Percentiles rank a stretch among this genome's conserved stretches.
Evolutionary conservation across 1,284 basidiomycete species (phyloP).

Genomic region (Apiotrichum brassicae): DNA sequence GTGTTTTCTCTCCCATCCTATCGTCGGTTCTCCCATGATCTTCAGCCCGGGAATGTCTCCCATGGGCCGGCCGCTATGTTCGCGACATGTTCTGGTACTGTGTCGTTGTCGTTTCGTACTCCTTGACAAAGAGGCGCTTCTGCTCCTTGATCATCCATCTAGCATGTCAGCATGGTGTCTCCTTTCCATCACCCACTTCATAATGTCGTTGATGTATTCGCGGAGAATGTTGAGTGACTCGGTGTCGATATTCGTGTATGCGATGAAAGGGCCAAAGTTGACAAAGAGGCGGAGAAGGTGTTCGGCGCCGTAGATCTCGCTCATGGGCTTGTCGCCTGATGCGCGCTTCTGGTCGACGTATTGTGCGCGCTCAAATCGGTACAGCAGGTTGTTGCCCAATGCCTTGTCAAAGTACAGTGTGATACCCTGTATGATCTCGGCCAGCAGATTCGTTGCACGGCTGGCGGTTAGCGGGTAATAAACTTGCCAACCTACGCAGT

Average conservation of each 20-base stretch:
- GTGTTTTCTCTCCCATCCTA: no score
- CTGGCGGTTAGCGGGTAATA: slow-evolving; percentile 50
- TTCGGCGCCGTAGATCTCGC: slow-evolving; percentile 87
- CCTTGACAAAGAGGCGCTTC: slow-evolving; percentile 46
- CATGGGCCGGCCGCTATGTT: no score
- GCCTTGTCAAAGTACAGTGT: slow-evolving; percentile 89
- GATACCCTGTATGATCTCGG: slow-evolving; percentile 82
- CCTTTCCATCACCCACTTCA: slow-evolving; percentile 57
- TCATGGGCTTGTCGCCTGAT: slow-evolving; percentile 74
- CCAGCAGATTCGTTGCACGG: slow-evolving; percentile 54
- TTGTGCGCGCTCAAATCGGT: slow-evolving; percentile 88
- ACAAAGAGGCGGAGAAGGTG: slow-evolving; percentile 86
- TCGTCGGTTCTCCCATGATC: no score
- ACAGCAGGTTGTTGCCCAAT: slow-evolving; percentile 83
- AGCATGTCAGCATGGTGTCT: neutral
- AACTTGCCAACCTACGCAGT: slow-evolving; percentile 32
- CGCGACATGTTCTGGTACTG: slow-evolving; percentile 46
- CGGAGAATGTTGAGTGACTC: slow-evolving; percentile 76
- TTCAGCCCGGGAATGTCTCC: no score
- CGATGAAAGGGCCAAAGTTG: slow-evolving; percentile 65
- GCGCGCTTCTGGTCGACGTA: slow-evolving; percentile 75
- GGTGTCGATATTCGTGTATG: slow-evolving; percentile 81
- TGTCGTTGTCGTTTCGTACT: slow-evolving; percentile 48
- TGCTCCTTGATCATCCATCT: slow-evolving; percentile 50
- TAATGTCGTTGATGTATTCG: slow-evolving; percentile 84